phyloP scores from a whole-genome alignment of 208 protist genomes.

The Crithidia brevicula region DNA sequence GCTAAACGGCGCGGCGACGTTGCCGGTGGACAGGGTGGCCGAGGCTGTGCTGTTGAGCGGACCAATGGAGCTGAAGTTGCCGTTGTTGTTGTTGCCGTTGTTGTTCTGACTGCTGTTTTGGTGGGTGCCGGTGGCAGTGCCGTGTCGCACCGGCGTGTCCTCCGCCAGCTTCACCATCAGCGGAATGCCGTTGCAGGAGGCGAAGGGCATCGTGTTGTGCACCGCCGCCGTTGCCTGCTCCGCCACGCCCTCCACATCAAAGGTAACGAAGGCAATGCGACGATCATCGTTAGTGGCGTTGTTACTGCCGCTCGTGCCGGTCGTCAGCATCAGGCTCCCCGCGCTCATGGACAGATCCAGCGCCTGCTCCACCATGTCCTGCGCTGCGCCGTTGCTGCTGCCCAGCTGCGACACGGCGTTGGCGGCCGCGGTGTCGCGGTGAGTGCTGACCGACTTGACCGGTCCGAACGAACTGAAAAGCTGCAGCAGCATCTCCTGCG shows the following conservation, averaged over 20 bases:
- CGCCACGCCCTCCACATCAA: slow-evolving; percentile 46
- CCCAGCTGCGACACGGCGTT: slow-evolving; percentile 23
- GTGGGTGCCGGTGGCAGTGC: not conserved
- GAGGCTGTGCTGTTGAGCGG: not conserved
- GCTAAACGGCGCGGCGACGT: not conserved
- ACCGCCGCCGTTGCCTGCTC: slow-evolving; percentile 61
- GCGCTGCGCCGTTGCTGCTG: not conserved
- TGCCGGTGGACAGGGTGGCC: slow-evolving; percentile 1
- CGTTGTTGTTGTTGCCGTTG: not conserved
- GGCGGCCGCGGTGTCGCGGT: slow-evolving; percentile 63
- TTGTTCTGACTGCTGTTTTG: slow-evolving; percentile 12
- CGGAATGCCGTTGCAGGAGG: slow-evolving; percentile 59
- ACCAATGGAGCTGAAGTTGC: not conserved
- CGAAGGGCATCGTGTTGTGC: slow-evolving; percentile 81
- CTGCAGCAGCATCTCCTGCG: slow-evolving; percentile 34
- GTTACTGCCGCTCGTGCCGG: not conserved
- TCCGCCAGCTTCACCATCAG: slow-evolving; percentile 87
- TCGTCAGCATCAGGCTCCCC: not conserved
- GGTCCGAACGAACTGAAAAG: slow-evolving; percentile 59
- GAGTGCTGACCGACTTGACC: slow-evolving; percentile 56
- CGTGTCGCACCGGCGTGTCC: slow-evolving; percentile 48
- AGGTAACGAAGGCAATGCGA: slow-evolving; percentile 64
- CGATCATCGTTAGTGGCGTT: slow-evolving; percentile 29
- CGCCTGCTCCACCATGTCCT: not conserved
- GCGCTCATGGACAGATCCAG: slow-evolving; percentile 5